These are phyloP conservation scores for Penicillium samsonianum DNA, from an alignment of 495 filamentous ascomycete genomes.

Conservation along the genomic window DNA sequence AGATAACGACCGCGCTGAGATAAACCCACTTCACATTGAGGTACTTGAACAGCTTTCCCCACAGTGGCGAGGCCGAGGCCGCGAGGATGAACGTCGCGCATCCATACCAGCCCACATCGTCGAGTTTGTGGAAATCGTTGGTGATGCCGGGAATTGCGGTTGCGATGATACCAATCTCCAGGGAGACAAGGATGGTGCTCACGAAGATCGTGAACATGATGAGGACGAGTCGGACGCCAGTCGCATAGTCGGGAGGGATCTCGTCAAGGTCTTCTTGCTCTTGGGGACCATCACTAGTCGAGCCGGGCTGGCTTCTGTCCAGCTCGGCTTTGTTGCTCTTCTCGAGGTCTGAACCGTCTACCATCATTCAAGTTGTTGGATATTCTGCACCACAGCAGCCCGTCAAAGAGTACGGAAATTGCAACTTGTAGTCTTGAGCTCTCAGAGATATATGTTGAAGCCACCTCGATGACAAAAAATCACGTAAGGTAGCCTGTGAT, in stretches of 20 bases:
- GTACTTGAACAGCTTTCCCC: constrained; percentile 55
- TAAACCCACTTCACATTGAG: constrained; percentile 51
- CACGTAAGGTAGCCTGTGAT: constrained; percentile 5
- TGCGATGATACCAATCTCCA: constrained; percentile 41
- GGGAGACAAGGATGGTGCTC: constrained; percentile 43
- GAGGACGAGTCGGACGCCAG: constrained; percentile 6
- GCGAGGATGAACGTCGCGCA: constrained; percentile 55
- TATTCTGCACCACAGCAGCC: constrained; percentile 1
- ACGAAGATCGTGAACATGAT: constrained; percentile 34
- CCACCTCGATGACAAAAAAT: constrained; percentile 28
- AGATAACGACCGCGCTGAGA: constrained; percentile 62
- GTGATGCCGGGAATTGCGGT: constrained; percentile 55
- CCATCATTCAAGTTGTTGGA: constrained; percentile 5
- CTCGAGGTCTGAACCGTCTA: not conserved
- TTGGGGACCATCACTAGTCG: constrained; percentile 5
- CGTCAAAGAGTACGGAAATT: not conserved
- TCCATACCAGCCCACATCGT: constrained; percentile 56
- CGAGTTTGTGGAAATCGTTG: constrained; percentile 45
- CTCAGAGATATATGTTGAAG: constrained; percentile 22
- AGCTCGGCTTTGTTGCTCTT: not conserved
- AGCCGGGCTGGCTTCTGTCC: not conserved
- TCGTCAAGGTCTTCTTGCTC: constrained; percentile 1
- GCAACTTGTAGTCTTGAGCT: constrained; percentile 1
- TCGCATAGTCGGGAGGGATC: constrained; percentile 10
- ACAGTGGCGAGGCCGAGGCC: constrained; percentile 54